Conservation (phyloP, 768 basidiomycete genomes). For the Serendipita sp. region DNA sequence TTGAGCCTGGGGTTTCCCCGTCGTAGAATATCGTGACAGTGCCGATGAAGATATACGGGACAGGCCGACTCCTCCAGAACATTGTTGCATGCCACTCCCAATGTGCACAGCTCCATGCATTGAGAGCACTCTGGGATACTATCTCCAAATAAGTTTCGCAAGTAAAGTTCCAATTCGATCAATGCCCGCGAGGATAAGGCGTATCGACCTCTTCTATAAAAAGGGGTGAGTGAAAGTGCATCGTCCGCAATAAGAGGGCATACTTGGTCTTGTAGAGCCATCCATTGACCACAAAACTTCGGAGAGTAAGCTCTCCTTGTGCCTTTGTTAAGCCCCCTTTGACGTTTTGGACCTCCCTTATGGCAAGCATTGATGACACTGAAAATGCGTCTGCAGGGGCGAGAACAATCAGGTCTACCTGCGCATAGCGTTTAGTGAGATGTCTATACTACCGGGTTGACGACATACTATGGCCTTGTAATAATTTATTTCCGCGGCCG, state of each 20-base stretch:
- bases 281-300: constrained; percentile 70
- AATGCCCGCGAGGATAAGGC: constrained; percentile 60
- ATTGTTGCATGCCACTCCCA: background rate
- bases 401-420: constrained; percentile 82
- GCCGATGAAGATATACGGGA: constrained; percentile 43
- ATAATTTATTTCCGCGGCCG: constrained; percentile 60
- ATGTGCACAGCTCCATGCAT: constrained; percentile 46
- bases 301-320: constrained; percentile 54
- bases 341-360: constrained; percentile 49
- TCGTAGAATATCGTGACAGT: constrained; percentile 44
- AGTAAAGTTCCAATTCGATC: constrained; percentile 57
- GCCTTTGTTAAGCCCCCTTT: constrained; percentile 51
- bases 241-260: background rate
- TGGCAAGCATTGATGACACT: constrained; percentile 58
- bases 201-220: constrained; percentile 43
- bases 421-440: constrained; percentile 3
- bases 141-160: constrained; percentile 56
- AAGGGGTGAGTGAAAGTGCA: background rate
- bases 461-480: constrained; percentile 64
- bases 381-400: constrained; percentile 62
- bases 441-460: background rate
- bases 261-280: constrained; percentile 66
- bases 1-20: constrained; percentile 16
- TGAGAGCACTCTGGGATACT: constrained; percentile 58
- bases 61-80: constrained; percentile 30